Evolutionary conservation across 2,329 filamentous ascomycete genomes (phyloP), one percentile per base, ranked within the genome.

Genomic region (Arthrobotrys iridis): DNA sequence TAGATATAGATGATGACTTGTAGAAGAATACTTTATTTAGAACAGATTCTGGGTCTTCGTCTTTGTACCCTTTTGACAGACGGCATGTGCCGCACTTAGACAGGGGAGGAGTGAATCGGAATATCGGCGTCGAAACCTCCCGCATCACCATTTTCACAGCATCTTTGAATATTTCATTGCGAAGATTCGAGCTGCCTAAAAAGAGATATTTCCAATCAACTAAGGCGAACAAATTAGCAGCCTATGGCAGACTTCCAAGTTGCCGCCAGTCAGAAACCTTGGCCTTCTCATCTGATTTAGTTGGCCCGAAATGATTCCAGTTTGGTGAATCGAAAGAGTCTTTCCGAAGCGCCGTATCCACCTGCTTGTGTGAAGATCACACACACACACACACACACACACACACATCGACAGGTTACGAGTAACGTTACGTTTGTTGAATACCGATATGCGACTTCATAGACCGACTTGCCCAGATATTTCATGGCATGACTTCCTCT

Each of bases 11-110:
- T 4, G 22, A 43, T 43, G 37, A 20, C 33, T 60, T 64, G 59
- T 50, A 64, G 35, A 63, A 57, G 35, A 26, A 58, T 24, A 46
- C 58, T 64, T 64, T 65, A 73, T 73, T 73, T 73, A 73, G 60
- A 55, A 63, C 20, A 7, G 43, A 37, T 62, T 46, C 18, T 62
- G 18, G 20, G 59, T 57, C 59, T 74, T 66, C 70, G 22, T 28
- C 57, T 59, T 66, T 74, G 43, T 40, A 62, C 6, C 11, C 58
- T 18, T 33, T 52, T 52, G 40, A 22, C n/a, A 30, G 26, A 13
- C n/a, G 6, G 46, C 3, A 55, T 22, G 50, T 18, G 22, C 50
- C 3, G 28, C 10, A 15, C 4, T 24, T 0, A 7, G 24, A 20
- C 50, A 55, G 50, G 50, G 50, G 50, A 55, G 18, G 46, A 33